A percentile compares a stretch with the other conserved stretches of the same genome.
Evolutionary conservation across 192 early-diverging fungal genomes (phyloP).

Genomic region (Coemansia sp.): DNA sequence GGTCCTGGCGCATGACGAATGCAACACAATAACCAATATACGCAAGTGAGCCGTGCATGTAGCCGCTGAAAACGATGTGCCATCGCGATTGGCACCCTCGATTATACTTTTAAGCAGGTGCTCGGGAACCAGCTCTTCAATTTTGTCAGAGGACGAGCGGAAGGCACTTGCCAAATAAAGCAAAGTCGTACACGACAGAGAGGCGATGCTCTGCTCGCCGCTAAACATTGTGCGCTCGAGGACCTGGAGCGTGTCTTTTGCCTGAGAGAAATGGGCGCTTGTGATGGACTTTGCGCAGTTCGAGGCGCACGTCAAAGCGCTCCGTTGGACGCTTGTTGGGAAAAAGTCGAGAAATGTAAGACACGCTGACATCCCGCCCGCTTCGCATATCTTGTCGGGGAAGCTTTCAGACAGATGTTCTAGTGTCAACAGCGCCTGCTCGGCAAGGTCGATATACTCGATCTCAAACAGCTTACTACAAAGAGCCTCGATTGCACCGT

Average conservation of each 20-base stretch:
- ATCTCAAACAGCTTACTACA: conserved; percentile 78
- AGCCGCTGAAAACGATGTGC: conserved; percentile 22
- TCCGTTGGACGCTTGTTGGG: conserved; percentile 76
- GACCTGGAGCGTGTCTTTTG: conserved; percentile 67
- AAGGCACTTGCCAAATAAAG: conserved; percentile 66
- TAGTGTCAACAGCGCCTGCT: conserved; percentile 76
- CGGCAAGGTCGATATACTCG: conserved; percentile 91
- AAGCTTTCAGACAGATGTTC: conserved; percentile 63
- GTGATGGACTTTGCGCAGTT: conserved; percentile 64
- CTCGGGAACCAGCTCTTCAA: conserved; percentile 62
- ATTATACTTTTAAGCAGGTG: conserved; percentile 60
- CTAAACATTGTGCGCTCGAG: conserved; percentile 69
- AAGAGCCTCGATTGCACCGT: conserved; percentile 68
- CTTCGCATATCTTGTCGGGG: conserved; percentile 35
- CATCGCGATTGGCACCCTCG: conserved; percentile 54
- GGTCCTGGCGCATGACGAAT: conserved; percentile 19
- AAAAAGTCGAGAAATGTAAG: conserved; percentile 92
- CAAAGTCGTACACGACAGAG: conserved; percentile 65
- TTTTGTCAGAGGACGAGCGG: conserved; percentile 50
- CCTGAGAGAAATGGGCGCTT: conserved; percentile 57
- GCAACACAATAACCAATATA: conserved; percentile 14
- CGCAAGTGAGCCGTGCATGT: conserved; percentile 19
- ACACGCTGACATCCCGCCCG: conserved; percentile 73
- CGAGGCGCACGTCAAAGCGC: conserved; percentile 71
- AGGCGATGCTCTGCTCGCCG: conserved; percentile 71